Evolutionary conservation across 306 rosid species (phyloP).

Genomic region (Gillenia trifoliata): DNA sequence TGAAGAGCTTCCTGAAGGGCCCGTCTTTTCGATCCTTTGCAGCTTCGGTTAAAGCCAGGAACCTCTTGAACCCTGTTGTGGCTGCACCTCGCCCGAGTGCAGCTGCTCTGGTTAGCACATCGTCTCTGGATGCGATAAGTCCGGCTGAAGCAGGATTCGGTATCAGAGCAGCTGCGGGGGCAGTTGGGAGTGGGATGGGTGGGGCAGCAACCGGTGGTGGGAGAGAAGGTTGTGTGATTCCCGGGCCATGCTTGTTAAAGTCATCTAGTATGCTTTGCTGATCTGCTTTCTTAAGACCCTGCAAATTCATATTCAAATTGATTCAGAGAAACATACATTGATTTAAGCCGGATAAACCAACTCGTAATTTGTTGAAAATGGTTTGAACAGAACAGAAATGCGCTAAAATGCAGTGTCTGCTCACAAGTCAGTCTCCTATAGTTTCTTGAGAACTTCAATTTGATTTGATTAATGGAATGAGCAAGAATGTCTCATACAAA

Average conservation of each 20-base stretch:
- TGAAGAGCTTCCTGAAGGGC: constrained; percentile 92
- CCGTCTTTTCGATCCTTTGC: constrained; percentile 96
- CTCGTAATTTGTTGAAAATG: neutral
- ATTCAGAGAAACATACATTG: neutral
- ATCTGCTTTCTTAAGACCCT: constrained; percentile 91
- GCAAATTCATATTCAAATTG: constrained; percentile 24
- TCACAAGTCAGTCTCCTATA: neutral
- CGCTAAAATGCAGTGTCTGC: neutral
- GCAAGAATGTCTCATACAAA: neutral
- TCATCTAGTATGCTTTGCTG: constrained; percentile 89
- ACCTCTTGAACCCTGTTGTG: constrained; percentile 93
- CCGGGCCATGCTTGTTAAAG: constrained; percentile 90
- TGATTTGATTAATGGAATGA: neutral
- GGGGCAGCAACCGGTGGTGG: constrained; percentile 43
- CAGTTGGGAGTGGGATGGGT: constrained; percentile 22
- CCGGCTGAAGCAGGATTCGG: constrained; percentile 50
- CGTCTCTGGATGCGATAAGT: constrained; percentile 66
- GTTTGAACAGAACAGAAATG: neutral
- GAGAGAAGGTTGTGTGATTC: constrained; percentile 65
- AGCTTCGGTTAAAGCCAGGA: constrained; percentile 97
- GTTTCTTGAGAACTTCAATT: neutral
- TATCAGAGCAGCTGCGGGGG: constrained; percentile 43
- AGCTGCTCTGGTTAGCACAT: constrained; percentile 91
- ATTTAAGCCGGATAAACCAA: too few species aligned
- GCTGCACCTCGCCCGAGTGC: constrained; percentile 99